Base-by-base conservation (phyloP, 2,329 filamentous ascomycete genomes). In the Chaetothyriales sp. region DNA sequence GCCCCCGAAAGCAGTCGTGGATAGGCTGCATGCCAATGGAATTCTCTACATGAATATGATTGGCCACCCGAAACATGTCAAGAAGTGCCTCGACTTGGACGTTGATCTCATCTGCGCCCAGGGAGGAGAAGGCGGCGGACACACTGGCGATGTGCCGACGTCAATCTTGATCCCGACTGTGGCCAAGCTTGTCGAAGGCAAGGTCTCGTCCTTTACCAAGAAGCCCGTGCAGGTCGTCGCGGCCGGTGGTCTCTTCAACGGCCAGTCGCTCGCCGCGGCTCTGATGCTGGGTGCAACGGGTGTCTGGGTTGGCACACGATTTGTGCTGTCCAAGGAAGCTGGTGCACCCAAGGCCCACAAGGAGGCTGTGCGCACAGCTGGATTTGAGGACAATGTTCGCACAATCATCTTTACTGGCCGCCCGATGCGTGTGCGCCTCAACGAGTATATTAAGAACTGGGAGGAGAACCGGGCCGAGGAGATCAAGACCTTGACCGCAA, bases 371-470 rank as follows among this genome's bases (percentile, higher is more conserved):
- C 80, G 81, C 64, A 95, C 90, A 44, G 80, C 92, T 49, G 80
- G 85, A 60, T 95, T 92, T 68, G 88, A 96, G 70, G 92, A 98
- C 71, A 98, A 94, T 64, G 74, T 96, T 66, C 85, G 87, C 66
- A 98, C 92, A 47, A 86, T 96, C 68, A 98, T 98, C 73, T 98
- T 96, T 78, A 98, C 92, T 66, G 92, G 92, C 51, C 86, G 92
- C 52, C 92, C 92, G 36, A 76, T 98, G 65, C 86, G 92, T 60
- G 92, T 98, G 53, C 83, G 89, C 66, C 92, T 79, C 66, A 98
- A 96, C 74, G 70, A 83, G 5, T 98, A 98, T 71, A 96, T 98
- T 64, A 68, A 80, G 65, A 86, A 95, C 76, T 98, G 92, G 92
- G 90, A 98, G 73, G 83, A 83, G 63, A 92, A 96, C 75, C 85